Evolutionary conservation across 768 basidiomycete genomes (phyloP).

Genomic region (Tulasnella sp.): DNA sequence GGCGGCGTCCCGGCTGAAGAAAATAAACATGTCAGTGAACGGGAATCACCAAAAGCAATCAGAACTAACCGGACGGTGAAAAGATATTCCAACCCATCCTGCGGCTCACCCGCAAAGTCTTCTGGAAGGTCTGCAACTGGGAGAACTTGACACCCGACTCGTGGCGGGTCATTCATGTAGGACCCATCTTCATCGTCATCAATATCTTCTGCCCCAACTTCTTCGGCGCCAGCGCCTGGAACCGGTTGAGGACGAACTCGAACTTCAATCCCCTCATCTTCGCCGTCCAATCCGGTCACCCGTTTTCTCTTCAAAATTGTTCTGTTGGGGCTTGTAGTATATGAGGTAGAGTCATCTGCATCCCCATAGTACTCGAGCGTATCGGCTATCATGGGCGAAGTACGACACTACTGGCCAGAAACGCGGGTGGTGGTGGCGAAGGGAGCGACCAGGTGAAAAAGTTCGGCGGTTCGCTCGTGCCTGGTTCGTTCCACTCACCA

Average conservation of each 20-base stretch:
- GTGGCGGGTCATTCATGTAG: background rate
- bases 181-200: background rate
- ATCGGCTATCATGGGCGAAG: background rate
- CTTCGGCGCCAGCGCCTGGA: background rate
- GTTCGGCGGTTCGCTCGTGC: background rate
- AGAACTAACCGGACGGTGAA: slow-evolving; percentile 20
- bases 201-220: background rate
- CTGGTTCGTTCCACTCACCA: background rate
- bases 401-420: background rate
- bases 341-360: background rate
- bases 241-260: background rate
- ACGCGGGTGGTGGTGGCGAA: background rate
- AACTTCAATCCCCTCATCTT: background rate
- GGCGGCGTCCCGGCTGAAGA: slow-evolving; percentile 14
- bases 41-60: background rate
- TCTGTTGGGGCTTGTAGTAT: background rate
- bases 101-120: slow-evolving; percentile 17
- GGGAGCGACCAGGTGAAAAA: background rate
- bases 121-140: slow-evolving; percentile 22
- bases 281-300: background rate
- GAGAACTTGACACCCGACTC: slow-evolving; percentile 18
- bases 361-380: background rate
- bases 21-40: background rate
- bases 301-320: background rate
- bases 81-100: slow-evolving; percentile 20